These are phyloP conservation scores for Lanmaoa rubissima DNA, from an alignment of 768 basidiomycete genomes.

Conservation along the genomic window DNA sequence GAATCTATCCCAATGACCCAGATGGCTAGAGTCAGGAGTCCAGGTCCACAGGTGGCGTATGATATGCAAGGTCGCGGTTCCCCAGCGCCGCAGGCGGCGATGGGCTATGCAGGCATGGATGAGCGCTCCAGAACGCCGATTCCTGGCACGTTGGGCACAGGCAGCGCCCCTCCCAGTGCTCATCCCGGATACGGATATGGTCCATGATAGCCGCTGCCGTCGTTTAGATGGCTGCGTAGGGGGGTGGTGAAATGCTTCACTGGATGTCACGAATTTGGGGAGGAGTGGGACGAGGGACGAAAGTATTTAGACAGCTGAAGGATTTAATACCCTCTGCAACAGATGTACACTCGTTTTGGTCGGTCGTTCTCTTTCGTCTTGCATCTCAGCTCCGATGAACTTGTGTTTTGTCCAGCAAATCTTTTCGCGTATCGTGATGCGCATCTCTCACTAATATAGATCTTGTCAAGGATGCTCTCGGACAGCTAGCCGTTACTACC, in stretches of 20 bases:
- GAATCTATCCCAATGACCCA: constrained; percentile 80
- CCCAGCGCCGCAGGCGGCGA: constrained; percentile 45
- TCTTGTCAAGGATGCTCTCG: constrained; percentile 18
- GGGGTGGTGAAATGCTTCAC: not conserved
- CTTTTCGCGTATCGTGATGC: constrained; percentile 7
- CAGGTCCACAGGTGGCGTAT: constrained; percentile 43
- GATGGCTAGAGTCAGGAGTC: constrained; percentile 42
- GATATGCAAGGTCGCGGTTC: constrained; percentile 34
- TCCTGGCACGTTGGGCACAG: constrained; percentile 24
- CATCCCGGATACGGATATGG: constrained; percentile 44
- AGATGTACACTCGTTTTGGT: constrained; percentile 30
- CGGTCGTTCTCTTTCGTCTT: constrained; percentile 9
- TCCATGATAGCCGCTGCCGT: constrained; percentile 22
- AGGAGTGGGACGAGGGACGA: constrained; percentile 6
- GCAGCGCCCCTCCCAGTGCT: constrained; percentile 47
- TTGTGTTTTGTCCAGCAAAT: constrained; percentile 11
- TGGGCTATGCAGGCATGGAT: constrained; percentile 33
- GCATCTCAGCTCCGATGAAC: constrained; percentile 9
- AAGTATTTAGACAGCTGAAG: constrained; percentile 14
- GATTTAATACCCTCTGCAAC: constrained; percentile 15
- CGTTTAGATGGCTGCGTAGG: not conserved
- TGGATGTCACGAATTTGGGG: constrained; percentile 13
- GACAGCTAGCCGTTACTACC: constrained; percentile 19
- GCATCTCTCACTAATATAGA: constrained; percentile 24
- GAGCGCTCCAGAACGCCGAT: constrained; percentile 31